phyloP scores from a whole-genome alignment of 164 flowering plant species.

The Berberis thunbergii region DNA sequence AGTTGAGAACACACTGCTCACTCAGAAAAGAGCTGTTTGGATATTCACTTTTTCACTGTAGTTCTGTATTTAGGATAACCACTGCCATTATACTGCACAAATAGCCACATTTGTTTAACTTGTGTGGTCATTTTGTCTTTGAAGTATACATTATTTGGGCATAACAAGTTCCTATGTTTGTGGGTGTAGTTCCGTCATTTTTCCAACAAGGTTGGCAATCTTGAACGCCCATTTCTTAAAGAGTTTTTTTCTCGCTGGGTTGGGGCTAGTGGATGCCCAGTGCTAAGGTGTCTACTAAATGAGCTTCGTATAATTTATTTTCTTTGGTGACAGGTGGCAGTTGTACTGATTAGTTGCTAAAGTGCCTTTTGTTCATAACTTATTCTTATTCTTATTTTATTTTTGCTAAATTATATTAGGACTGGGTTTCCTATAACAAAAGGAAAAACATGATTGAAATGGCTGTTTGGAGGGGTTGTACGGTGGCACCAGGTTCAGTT shows the following conservation, averaged over 20 bases:
- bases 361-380: too few relatives aligned
- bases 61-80: too few relatives aligned
- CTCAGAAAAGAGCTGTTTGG: too few relatives aligned
- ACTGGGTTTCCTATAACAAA: constrained; percentile 95
- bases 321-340: neutral
- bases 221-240: constrained; percentile 97
- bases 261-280: constrained; percentile 83
- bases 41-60: too few relatives aligned
- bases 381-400: neutral
- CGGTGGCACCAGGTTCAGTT: constrained; percentile 39
- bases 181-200: constrained; percentile 83
- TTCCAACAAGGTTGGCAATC: constrained; percentile 91
- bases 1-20: too few relatives aligned
- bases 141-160: neutral
- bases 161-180: neutral
- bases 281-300: constrained; percentile 49
- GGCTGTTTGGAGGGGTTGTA: constrained; percentile 78
- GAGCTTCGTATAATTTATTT: neutral
- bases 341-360: too few relatives aligned
- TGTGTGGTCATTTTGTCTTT: neutral
- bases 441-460: constrained; percentile 83
- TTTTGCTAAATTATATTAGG: constrained; percentile 21
- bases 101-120: too few relatives aligned
- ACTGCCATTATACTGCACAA: too few relatives aligned
- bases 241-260: constrained; percentile 98